Percentiles rank a stretch among this genome's conserved stretches.
phyloP scores from a whole-genome alignment of 129 eudicot species.

The Lonicera japonica region DNA sequence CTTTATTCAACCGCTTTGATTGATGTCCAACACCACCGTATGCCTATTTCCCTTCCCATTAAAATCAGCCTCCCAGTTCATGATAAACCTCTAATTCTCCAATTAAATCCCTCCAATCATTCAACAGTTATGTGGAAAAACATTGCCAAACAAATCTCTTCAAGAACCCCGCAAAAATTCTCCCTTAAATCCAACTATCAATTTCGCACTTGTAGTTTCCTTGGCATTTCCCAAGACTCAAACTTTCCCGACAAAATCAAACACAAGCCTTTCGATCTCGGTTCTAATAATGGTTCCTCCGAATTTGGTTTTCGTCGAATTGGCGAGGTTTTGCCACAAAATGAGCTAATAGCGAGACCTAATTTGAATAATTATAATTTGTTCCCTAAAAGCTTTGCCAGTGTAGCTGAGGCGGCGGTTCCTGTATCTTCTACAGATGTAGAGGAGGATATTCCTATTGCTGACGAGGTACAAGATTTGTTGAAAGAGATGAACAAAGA shows the following conservation, averaged over 20 bases:
- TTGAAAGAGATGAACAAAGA: slow-evolving; percentile 54
- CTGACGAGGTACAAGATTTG: slow-evolving; percentile 56
- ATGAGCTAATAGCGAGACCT: slow-evolving; percentile 19
- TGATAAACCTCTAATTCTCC: slow-evolving; percentile 7
- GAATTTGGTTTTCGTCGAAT: slow-evolving; percentile 31
- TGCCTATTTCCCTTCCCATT: slow-evolving; percentile 14
- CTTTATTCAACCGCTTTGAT: slow-evolving; percentile 23
- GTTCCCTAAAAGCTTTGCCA: slow-evolving; percentile 40
- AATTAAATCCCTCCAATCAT: slow-evolving; percentile 5
- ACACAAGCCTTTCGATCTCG: slow-evolving; percentile 12
- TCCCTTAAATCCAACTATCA: slow-evolving; percentile 15
- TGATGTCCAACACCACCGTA: slow-evolving; percentile 48
- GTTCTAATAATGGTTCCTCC: slow-evolving; percentile 13
- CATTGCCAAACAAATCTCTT: slow-evolving; percentile 30
- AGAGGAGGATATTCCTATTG: slow-evolving; percentile 39
- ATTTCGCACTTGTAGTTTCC: slow-evolving; percentile 21
- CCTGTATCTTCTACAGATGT: slow-evolving; percentile 33
- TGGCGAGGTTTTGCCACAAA: slow-evolving; percentile 11
- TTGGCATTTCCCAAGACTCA: slow-evolving; percentile 26
- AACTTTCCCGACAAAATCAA: slow-evolving; percentile 7
- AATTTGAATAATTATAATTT: slow-evolving; percentile 7
- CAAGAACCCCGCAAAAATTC: slow-evolving; percentile 27
- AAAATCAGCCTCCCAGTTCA: slow-evolving; percentile 7
- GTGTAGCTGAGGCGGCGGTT: slow-evolving; percentile 67
- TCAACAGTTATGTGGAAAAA: slow-evolving; percentile 58